Evolutionary conservation across 345 rosid species (phyloP).

Genomic region (Pseudoturritis turrita): DNA sequence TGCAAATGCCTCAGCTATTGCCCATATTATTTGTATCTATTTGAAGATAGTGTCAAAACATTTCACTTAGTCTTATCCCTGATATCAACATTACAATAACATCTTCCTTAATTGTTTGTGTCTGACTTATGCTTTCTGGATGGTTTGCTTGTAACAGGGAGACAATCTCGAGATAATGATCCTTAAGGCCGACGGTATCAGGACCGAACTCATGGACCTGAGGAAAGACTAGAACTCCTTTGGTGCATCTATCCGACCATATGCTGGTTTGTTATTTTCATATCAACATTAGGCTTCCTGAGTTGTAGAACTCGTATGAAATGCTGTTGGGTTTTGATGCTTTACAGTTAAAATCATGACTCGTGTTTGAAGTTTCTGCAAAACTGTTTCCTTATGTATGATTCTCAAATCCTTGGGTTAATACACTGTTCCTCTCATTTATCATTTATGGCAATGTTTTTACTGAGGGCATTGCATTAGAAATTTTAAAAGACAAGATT

Average conservation of each 20-base stretch:
- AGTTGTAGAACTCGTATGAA: slow-evolving; percentile 12
- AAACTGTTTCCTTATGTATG: slow-evolving; percentile 13
- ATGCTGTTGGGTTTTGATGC: slow-evolving; percentile 2
- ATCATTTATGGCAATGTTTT: background rate
- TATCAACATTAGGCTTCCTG: slow-evolving; percentile 10
- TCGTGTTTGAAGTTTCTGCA: slow-evolving; percentile 7
- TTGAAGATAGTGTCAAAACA: background rate
- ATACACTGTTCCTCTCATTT: background rate
- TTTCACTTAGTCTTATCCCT: background rate
- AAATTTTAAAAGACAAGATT: background rate
- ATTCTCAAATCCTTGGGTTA: background rate
- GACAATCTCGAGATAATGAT: slow-evolving; percentile 82
- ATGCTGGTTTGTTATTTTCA: background rate
- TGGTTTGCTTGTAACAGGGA: slow-evolving; percentile 44
- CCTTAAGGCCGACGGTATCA: slow-evolving; percentile 67
- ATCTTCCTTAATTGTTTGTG: background rate
- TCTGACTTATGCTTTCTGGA: slow-evolving; percentile 7
- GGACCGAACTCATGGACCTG: slow-evolving; percentile 65
- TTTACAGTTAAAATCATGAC: slow-evolving; percentile 5
- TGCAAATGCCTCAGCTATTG: background rate
- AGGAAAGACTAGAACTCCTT: slow-evolving; percentile 59
- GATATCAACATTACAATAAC: background rate
- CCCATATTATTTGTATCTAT: background rate
- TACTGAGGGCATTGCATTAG: background rate
- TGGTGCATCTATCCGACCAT: background rate